These are phyloP conservation scores for Smittium mucronatum DNA, from an alignment of 371 early-diverging fungal species.

Conservation along the genomic window DNA sequence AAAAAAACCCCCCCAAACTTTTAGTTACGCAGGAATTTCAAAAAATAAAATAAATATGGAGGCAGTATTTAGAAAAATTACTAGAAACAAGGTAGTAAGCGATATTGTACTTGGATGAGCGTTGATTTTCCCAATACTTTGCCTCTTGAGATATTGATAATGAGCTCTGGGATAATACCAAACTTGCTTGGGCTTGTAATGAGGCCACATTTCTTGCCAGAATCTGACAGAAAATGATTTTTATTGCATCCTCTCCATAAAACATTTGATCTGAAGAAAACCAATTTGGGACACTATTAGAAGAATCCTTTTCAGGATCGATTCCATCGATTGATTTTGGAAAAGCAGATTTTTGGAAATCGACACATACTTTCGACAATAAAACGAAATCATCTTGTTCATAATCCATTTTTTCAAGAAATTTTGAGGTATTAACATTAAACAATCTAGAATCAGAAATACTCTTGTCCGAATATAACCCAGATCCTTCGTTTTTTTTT, in stretches of 20 bases:
- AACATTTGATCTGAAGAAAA: background rate
- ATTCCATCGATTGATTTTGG: too few relatives aligned
- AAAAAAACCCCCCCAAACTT: background rate
- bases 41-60: too few relatives aligned
- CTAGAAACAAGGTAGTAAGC: background rate
- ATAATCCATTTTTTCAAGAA: too few relatives aligned
- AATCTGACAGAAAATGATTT: background rate
- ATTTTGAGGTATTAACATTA: too few relatives aligned
- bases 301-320: too few relatives aligned
- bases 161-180: conserved; percentile 1
- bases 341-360: too few relatives aligned
- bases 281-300: too few relatives aligned
- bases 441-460: too few relatives aligned
- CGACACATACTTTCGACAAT: too few relatives aligned
- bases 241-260: conserved; percentile 2
- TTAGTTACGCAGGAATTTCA: background rate
- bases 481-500: too few relatives aligned
- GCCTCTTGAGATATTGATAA: background rate
- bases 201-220: conserved; percentile 4
- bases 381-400: too few relatives aligned
- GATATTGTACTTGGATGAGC: background rate
- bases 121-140: conserved; percentile 9
- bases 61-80: background rate
- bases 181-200: background rate
- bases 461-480: too few relatives aligned